Evolutionary conservation across 768 basidiomycete species (phyloP).

Genomic region (Candolleomyces eurysporus): DNA sequence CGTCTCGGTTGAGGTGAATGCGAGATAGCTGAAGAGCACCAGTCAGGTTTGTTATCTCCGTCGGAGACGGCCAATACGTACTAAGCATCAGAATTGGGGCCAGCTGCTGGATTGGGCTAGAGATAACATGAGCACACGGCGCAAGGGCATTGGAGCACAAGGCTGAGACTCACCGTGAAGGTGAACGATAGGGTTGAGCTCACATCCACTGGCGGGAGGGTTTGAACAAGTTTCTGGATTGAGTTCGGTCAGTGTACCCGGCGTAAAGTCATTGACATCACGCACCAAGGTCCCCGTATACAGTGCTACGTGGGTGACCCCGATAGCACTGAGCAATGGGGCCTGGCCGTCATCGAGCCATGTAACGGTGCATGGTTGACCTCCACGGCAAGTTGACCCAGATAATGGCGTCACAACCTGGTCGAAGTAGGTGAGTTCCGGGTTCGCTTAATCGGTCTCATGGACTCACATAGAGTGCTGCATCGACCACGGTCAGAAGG

Average conservation of each 20-base stretch:
- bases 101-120: slow-evolving; percentile 56
- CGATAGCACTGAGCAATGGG: slow-evolving; percentile 51
- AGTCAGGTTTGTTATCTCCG: slow-evolving; percentile 6
- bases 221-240: slow-evolving; percentile 54
- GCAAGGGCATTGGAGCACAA: not conserved
- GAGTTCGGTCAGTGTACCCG: not conserved
- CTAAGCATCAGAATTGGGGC: slow-evolving; percentile 59
- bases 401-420: slow-evolving; percentile 49
- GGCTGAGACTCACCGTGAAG: slow-evolving; percentile 48
- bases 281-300: slow-evolving; percentile 56
- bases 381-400: slow-evolving; percentile 48
- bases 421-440: not conserved
- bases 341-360: slow-evolving; percentile 64
- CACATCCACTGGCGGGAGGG: slow-evolving; percentile 55
- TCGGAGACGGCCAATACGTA: slow-evolving; percentile 27
- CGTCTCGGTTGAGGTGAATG: slow-evolving; percentile 43
- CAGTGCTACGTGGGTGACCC: slow-evolving; percentile 52
- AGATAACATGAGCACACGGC: slow-evolving; percentile 3
- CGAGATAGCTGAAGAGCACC: slow-evolving; percentile 51
- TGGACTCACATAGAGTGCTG: slow-evolving; percentile 40
- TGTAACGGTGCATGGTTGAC: slow-evolving; percentile 48
- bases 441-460: not conserved
- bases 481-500: slow-evolving; percentile 26
- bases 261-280: slow-evolving; percentile 5
- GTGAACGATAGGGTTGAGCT: slow-evolving; percentile 41